phyloP scores from a whole-genome alignment of 2,329 filamentous ascomycete species.

The Calonectria hongkongensis region DNA sequence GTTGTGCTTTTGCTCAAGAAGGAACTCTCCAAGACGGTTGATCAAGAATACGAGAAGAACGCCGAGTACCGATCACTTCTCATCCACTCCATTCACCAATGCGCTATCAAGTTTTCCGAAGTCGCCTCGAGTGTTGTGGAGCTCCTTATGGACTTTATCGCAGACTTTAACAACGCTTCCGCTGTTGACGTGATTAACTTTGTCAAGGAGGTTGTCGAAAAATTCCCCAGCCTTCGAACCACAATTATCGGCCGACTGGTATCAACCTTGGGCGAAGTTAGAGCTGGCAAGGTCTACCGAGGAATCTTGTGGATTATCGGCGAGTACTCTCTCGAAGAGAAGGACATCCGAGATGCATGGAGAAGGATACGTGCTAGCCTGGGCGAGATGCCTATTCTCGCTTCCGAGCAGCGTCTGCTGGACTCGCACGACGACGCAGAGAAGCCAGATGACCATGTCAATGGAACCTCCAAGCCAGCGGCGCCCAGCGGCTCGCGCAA shows the following conservation, averaged over 20 bases:
- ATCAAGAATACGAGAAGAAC: conserved; percentile 99
- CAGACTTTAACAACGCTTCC: conserved; percentile 97
- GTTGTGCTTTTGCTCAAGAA: conserved; percentile 98
- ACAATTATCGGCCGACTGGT: conserved; percentile 93
- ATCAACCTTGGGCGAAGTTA: conserved; percentile 92
- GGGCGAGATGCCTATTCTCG: conserved; percentile 96
- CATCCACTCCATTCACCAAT: conserved; percentile 98
- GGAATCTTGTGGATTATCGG: conserved; percentile 98
- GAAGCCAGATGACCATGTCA: conserved; percentile 80
- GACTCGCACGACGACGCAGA: conserved; percentile 87
- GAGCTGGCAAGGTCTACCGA: conserved; percentile 97
- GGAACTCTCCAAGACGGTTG: conserved; percentile 96
- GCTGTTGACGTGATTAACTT: conserved; percentile 99
- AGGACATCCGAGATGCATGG: conserved; percentile 97
- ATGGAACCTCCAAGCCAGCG: conserved; percentile 85
- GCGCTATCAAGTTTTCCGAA: conserved; percentile 99
- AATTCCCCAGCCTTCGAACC: conserved; percentile 91
- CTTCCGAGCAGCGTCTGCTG: conserved; percentile 92
- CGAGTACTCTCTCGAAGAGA: conserved; percentile 95
- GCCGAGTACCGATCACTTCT: conserved; percentile 94
- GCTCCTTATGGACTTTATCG: conserved; percentile 98
- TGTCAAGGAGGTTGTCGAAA: conserved; percentile 99
- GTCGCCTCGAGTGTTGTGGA: conserved; percentile 97
- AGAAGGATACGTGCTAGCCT: conserved; percentile 94
- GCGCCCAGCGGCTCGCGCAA: conserved; percentile 90